Evolutionary conservation across 2,329 filamentous ascomycete species (phyloP).

Genomic region (Phyllosticta paracitricarpa): DNA sequence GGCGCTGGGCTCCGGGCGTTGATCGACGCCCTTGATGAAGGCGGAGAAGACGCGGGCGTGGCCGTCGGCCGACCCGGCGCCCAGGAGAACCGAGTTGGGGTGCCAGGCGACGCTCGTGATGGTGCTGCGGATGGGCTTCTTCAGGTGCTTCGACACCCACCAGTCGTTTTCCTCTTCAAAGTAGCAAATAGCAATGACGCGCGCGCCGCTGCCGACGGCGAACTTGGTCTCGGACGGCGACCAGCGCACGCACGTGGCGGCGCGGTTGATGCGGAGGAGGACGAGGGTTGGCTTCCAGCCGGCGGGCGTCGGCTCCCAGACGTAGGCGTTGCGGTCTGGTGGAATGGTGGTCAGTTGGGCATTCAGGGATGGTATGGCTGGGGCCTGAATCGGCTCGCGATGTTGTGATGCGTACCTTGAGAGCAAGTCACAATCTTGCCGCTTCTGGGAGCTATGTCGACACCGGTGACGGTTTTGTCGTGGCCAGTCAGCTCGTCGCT

Average conservation of each 20-base stretch:
- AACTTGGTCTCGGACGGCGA: constrained; percentile 96
- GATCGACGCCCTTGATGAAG: constrained; percentile 92
- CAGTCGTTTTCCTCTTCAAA: constrained; percentile 99
- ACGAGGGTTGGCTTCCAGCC: constrained; percentile 97
- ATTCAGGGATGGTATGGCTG: constrained; percentile 1
- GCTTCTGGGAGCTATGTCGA: constrained; percentile 84
- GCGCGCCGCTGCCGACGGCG: constrained; percentile 89
- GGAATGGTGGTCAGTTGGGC: constrained; percentile 12
- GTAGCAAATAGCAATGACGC: constrained; percentile 94
- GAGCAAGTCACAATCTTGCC: constrained; percentile 97
- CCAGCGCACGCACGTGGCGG: constrained; percentile 95
- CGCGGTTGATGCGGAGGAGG: constrained; percentile 90
- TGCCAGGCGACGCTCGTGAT: constrained; percentile 95
- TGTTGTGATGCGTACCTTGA: constrained; percentile 53
- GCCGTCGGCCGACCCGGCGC: constrained; percentile 92
- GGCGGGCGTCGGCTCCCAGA: constrained; percentile 87
- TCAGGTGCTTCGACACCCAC: constrained; percentile 99
- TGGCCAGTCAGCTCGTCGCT: constrained; percentile 92
- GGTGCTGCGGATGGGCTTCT: constrained; percentile 96
- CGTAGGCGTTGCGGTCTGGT: constrained; percentile 87
- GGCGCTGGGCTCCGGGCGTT: constrained; percentile 70
- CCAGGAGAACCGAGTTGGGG: constrained; percentile 90
- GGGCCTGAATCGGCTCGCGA: background rate
- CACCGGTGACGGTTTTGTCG: constrained; percentile 92
- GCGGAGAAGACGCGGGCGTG: constrained; percentile 90